These are phyloP conservation scores for Heteromeles arbutifolia DNA, from an alignment of 306 rosid genomes.

Conservation along the genomic window DNA sequence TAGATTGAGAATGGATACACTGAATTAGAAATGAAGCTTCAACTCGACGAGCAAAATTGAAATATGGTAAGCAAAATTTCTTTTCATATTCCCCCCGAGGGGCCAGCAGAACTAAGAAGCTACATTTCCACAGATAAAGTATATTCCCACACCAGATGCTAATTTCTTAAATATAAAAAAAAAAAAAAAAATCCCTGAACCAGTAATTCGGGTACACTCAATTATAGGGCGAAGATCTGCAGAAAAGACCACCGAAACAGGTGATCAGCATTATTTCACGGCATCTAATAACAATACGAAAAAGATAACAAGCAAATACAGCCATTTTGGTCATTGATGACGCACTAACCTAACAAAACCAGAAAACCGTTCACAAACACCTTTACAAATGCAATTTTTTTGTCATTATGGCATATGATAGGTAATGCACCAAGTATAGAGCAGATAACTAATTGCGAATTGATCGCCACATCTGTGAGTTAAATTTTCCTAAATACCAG, in stretches of 20 bases:
- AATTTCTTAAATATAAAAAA: background rate
- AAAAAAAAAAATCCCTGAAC: background rate
- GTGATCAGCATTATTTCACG: constrained; percentile 8
- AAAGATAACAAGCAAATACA: background rate
- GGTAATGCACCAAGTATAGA: background rate
- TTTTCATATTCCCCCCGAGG: background rate
- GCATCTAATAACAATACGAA: background rate
- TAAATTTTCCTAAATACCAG: background rate
- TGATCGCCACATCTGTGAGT: background rate
- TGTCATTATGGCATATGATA: background rate
- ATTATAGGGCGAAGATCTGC: background rate
- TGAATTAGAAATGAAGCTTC: background rate
- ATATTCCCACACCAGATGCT: background rate
- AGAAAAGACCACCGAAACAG: constrained; percentile 12
- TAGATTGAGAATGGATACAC: background rate
- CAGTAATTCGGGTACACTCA: background rate
- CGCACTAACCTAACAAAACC: background rate
- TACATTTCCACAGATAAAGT: constrained; percentile 13
- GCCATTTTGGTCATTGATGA: background rate
- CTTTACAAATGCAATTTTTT: background rate
- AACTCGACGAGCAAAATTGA: background rate
- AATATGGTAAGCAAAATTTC: background rate
- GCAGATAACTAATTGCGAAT: background rate
- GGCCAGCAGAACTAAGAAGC: background rate
- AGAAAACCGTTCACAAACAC: background rate